Evolutionary conservation across 2,329 filamentous ascomycete species (phyloP).

Genomic region (Onygena corvina): DNA sequence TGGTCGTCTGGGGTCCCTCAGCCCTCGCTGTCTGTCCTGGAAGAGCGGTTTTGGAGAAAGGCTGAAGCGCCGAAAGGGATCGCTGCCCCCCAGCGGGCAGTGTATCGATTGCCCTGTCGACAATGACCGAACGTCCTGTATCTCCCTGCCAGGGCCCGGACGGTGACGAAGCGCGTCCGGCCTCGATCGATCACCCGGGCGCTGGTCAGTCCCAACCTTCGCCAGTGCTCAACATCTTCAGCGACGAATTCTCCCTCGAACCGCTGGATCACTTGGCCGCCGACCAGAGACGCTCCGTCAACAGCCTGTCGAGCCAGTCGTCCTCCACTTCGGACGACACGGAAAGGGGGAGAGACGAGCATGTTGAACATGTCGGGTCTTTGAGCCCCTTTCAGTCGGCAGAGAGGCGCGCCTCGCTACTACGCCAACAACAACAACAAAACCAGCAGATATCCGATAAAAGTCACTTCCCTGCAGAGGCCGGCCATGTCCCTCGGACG

Average conservation of each 20-base stretch:
- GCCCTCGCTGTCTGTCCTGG: background rate
- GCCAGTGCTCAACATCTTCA: slow-evolving; percentile 37
- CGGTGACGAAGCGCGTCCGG: background rate
- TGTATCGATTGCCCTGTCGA: slow-evolving; percentile 1
- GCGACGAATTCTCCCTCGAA: slow-evolving; percentile 39
- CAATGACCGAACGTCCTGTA: background rate
- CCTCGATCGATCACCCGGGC: background rate
- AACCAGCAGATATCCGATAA: slow-evolving; percentile 13
- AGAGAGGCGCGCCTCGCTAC: slow-evolving; percentile 22
- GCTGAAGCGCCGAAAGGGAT: slow-evolving; percentile 6
- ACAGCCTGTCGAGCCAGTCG: slow-evolving; percentile 8
- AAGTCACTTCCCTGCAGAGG: slow-evolving; percentile 7
- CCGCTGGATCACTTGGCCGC: slow-evolving; percentile 23
- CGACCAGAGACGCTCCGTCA: slow-evolving; percentile 12
- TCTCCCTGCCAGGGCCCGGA: background rate
- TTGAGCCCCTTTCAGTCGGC: slow-evolving; percentile 10
- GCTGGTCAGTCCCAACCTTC: background rate
- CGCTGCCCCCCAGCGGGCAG: slow-evolving; percentile 8
- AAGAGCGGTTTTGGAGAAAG: background rate
- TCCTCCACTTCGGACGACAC: background rate
- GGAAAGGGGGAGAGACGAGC: background rate
- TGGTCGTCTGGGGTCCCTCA: slow-evolving; percentile 1
- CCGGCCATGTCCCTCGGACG: slow-evolving; percentile 14
- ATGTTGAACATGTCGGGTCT: background rate
- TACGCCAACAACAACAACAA: slow-evolving; percentile 14